Base-by-base conservation (phyloP, 2,329 filamentous ascomycete species). In the Dactylellina leptospora region DNA sequence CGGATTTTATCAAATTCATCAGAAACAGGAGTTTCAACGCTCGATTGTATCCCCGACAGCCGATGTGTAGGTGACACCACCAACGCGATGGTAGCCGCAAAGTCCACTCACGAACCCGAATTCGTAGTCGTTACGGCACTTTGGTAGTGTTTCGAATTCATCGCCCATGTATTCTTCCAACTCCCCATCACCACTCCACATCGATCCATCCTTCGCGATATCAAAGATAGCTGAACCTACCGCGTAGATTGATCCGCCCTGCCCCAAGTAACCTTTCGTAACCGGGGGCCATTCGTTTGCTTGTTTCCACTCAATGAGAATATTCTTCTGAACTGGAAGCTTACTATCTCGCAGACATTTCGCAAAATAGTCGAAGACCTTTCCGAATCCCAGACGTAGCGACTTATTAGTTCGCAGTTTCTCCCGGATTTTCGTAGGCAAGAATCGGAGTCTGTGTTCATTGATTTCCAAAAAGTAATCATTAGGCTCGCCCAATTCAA, bases 81-180 rank as follows among this genome's bases (percentile, higher is more conserved):
- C 9, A 18, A 23, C 48, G 27, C 48, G 48, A 10, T 22, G 10
- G 20, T 53, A 53, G 2, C 75, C 77, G 66, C 77, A 79, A 36
- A 69, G 70, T 50, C 75, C 63, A 56, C 76, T 77, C 50, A 78
- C 78, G 63, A 78, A 78, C 30, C 76, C 77, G 76, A 79, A 80
- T 72, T 81, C 79, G 73, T 77, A 73, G 64, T 80, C 79, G 63
- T 81, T 80, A 64, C 79, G 76, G 74, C 79, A 81, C 45, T 71
- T 69, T 45, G 77, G 75, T 45, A 79, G 54, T 13, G 45, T 55
- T 22, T 74, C 69, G 53, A 77, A 72, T 42, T 77, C 36, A 3
- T 75, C 50, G 48, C 61, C 58, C 33, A 76, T 73, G 25, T 23
- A 51, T 11, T 62, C 63, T 63, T 75, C 63, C 55, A 75, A 74